Evolutionary conservation across 2,329 filamentous ascomycete genomes (phyloP).

Genomic region (Hypoxylon sp.): DNA sequence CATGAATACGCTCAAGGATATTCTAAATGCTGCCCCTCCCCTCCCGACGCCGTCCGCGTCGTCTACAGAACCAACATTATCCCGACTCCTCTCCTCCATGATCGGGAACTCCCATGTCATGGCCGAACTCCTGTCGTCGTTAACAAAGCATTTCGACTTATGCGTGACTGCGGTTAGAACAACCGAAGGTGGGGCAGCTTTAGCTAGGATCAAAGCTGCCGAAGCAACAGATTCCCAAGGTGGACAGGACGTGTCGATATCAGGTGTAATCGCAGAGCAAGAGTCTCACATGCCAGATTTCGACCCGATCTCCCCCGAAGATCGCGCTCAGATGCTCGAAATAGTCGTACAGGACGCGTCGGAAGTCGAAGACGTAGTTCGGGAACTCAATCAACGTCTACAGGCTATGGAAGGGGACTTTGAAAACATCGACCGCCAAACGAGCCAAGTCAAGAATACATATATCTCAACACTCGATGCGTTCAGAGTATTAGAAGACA

Average conservation of each 20-base stretch:
- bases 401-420: conserved; percentile 82
- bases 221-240: conserved; percentile 69
- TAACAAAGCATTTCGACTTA: conserved; percentile 91
- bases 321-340: conserved; percentile 85
- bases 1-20: conserved; percentile 74
- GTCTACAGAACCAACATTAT: conserved; percentile 60
- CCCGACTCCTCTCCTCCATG: conserved; percentile 72
- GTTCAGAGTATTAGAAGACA: conserved; percentile 75
- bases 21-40: conserved; percentile 62
- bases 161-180: conserved; percentile 93
- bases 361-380: conserved; percentile 76
- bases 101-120: conserved; percentile 84
- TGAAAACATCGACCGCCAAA: conserved; percentile 73
- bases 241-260: conserved; percentile 71
- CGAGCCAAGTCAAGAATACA: conserved; percentile 68
- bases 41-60: conserved; percentile 56
- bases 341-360: conserved; percentile 81
- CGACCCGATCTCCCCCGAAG: conserved; percentile 80
- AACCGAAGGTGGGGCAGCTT: conserved; percentile 83
- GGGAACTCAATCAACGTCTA: conserved; percentile 81
- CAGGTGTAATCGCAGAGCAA: conserved; percentile 74
- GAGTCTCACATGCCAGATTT: conserved; percentile 66
- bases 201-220: conserved; percentile 77
- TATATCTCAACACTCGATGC: conserved; percentile 73
- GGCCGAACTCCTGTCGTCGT: conserved; percentile 82